Percentiles rank a stretch among this genome's conserved stretches.
Conservation (phyloP, 805 yeast species). For the Kodamaea sagamina region DNA sequence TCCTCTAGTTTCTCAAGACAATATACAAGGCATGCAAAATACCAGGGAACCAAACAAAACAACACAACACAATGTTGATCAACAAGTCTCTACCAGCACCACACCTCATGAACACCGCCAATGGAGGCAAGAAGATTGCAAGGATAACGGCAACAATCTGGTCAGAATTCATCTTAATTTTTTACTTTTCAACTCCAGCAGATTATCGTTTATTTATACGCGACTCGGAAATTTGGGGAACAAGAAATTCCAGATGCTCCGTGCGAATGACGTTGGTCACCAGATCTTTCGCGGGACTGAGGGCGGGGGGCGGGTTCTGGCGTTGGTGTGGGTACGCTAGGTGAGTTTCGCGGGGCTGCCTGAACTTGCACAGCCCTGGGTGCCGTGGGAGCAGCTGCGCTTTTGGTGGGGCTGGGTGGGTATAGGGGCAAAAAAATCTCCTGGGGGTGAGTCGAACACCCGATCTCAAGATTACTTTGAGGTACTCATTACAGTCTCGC, state of each 20-base stretch:
- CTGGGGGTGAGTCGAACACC: conserved; percentile 55
- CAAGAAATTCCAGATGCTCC: conserved; percentile 3
- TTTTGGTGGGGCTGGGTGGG: not conserved
- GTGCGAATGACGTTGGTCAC: not conserved
- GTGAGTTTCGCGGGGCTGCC: no score
- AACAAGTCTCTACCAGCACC: conserved; percentile 67
- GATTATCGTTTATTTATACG: conserved; percentile 3
- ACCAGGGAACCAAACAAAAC: conserved; percentile 75
- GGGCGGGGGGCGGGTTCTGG: no score
- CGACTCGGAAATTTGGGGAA: not conserved
- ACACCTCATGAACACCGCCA: conserved; percentile 69
- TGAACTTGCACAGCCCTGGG: no score
- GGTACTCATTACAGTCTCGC: conserved; percentile 47
- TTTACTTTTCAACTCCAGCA: conserved; percentile 1
- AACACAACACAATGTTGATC: conserved; percentile 63
- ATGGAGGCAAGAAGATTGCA: conserved; percentile 72
- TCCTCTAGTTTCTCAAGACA: conserved; percentile 39
- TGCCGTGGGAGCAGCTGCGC: no score
- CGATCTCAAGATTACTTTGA: conserved; percentile 48
- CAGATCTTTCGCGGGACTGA: not conserved
- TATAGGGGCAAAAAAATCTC: conserved; percentile 28
- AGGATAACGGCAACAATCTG: conserved; percentile 40
- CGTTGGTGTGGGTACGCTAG: no score
- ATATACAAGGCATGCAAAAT: conserved; percentile 73
- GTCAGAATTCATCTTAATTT: conserved; percentile 36